These are phyloP conservation scores for Aspergillus sp. DNA, from an alignment of 2,329 filamentous ascomycete genomes.

Conservation along the genomic window DNA sequence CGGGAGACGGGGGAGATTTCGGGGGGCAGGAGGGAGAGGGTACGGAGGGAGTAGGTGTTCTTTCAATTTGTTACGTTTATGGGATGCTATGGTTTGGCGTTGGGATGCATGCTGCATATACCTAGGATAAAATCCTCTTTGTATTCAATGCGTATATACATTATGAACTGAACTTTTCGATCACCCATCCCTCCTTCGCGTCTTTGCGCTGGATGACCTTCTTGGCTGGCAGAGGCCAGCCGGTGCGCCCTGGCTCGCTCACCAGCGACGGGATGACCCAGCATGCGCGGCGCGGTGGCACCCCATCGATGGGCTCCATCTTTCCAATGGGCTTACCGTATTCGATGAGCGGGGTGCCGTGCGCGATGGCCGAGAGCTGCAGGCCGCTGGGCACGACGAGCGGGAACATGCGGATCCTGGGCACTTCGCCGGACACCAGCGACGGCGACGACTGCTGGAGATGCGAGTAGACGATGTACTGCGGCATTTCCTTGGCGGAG, in stretches of 20 bases:
- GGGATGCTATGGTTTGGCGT: not conserved
- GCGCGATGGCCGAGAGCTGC: slow-evolving; percentile 74
- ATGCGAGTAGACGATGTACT: slow-evolving; percentile 83
- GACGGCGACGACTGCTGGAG: slow-evolving; percentile 67
- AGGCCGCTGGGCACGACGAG: slow-evolving; percentile 74
- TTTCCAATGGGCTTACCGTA: slow-evolving; percentile 93
- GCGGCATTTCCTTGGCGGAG: slow-evolving; percentile 70
- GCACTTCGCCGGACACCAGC: slow-evolving; percentile 53
- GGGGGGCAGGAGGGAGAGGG: slow-evolving; percentile 10
- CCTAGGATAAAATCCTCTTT: not conserved
- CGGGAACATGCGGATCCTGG: slow-evolving; percentile 83
- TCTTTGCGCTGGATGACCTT: slow-evolving; percentile 80
- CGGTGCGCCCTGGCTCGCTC: slow-evolving; percentile 63
- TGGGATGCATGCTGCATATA: not conserved
- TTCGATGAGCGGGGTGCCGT: slow-evolving; percentile 77
- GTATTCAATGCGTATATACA: slow-evolving; percentile 11
- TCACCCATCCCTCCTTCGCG: slow-evolving; percentile 69
- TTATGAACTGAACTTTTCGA: slow-evolving; percentile 52
- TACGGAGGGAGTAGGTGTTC: slow-evolving; percentile 8
- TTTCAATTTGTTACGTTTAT: no score
- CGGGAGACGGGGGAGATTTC: slow-evolving; percentile 72
- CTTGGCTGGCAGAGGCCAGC: slow-evolving; percentile 82
- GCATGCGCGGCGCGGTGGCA: slow-evolving; percentile 63
- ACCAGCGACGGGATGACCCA: slow-evolving; percentile 80
- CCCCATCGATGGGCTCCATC: slow-evolving; percentile 52